phyloP scores from a whole-genome alignment of 1,139 yeast genomes.

The Scheffersomyces stambukii region DNA sequence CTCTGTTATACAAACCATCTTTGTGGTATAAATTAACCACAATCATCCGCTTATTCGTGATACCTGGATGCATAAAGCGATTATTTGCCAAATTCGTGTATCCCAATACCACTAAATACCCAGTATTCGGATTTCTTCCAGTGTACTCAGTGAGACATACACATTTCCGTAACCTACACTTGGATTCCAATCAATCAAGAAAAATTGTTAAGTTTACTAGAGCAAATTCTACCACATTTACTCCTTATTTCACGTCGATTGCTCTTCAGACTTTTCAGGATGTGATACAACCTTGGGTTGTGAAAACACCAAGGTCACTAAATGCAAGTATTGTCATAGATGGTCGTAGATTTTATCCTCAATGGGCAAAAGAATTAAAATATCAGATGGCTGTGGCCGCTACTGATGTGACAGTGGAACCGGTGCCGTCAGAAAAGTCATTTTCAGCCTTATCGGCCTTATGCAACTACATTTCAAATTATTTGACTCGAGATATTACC shows the following conservation, averaged over 20 bases:
- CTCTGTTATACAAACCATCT: slow-evolving; percentile 11
- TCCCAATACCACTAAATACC: slow-evolving; percentile 14
- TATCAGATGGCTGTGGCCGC: slow-evolving; percentile 19
- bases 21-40: slow-evolving; percentile 6
- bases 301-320: slow-evolving; percentile 9
- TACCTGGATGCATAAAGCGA: too few relatives aligned
- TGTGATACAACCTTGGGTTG: too few relatives aligned
- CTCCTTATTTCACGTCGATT: slow-evolving; percentile 20
- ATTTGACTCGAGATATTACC: slow-evolving; percentile 10
- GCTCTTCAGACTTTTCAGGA: slow-evolving; percentile 18
- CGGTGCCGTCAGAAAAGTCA: too few relatives aligned
- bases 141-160: slow-evolving; percentile 9
- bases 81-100: slow-evolving; percentile 7
- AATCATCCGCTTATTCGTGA: slow-evolving; percentile 2
- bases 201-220: slow-evolving; percentile 13
- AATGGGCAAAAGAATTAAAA: slow-evolving; percentile 9
- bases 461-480: slow-evolving; percentile 5
- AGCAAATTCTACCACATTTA: slow-evolving; percentile 17
- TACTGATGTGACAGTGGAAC: slow-evolving; percentile 9
- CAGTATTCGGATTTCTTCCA: slow-evolving; percentile 13
- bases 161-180: slow-evolving; percentile 12
- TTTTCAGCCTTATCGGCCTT: too few relatives aligned
- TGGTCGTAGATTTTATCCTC: slow-evolving; percentile 24
- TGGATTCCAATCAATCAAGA: slow-evolving; percentile 10
- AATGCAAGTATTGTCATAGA: slow-evolving; percentile 15